A percentile compares a stretch with the other conserved stretches of the same genome.
Evolutionary conservation across 2,329 filamentous ascomycete species (phyloP).

Genomic region (Immersiporthe knoxdaviesiana): DNA sequence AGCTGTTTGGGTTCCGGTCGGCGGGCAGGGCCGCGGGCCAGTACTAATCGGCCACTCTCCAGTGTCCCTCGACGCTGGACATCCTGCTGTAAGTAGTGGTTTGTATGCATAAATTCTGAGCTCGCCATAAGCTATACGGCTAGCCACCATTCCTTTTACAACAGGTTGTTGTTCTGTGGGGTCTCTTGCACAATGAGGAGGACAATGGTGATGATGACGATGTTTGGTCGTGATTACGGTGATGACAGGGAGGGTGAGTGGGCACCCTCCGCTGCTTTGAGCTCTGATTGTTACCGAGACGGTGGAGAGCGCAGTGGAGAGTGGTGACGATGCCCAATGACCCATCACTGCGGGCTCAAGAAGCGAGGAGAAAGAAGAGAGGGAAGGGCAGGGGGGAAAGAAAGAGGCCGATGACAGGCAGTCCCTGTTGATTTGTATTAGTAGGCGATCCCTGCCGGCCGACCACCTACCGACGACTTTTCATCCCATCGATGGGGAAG

Average conservation of each 20-base stretch:
- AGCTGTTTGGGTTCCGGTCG: neutral
- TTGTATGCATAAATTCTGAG: neutral
- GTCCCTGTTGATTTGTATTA: neutral
- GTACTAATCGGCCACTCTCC: neutral
- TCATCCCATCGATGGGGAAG: neutral
- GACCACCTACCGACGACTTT: neutral
- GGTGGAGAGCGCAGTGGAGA: slow-evolving; percentile 2
- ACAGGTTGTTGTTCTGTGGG: neutral
- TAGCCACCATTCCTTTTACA: neutral
- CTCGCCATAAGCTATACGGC: neutral
- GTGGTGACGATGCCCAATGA: slow-evolving; percentile 6
- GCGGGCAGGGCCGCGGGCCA: slow-evolving; percentile 7
- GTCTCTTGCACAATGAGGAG: neutral
- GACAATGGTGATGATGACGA: neutral
- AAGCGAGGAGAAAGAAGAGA: neutral
- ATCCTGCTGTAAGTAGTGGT: neutral
- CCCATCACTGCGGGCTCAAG: slow-evolving; percentile 4
- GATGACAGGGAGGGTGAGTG: neutral
- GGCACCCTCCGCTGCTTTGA: neutral
- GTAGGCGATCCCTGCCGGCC: neutral
- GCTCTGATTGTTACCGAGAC: neutral
- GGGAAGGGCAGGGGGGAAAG: too few relatives aligned
- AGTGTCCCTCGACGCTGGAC: neutral
- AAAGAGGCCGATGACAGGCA: neutral
- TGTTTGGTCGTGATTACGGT: neutral